These are phyloP conservation scores for Leccinum boreale DNA, from an alignment of 768 basidiomycete genomes.

Conservation along the genomic window DNA sequence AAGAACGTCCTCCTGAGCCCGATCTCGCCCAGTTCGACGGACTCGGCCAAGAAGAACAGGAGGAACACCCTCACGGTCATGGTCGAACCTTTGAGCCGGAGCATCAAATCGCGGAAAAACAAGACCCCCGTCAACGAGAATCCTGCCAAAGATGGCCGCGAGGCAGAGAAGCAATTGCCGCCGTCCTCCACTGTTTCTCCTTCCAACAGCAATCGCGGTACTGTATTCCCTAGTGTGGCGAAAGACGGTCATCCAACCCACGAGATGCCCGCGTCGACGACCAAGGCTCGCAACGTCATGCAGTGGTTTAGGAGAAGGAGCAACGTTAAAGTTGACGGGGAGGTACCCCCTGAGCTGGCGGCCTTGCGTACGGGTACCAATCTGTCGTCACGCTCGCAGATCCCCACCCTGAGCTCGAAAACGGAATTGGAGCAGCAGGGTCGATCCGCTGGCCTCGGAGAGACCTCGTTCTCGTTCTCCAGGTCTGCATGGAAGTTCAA, in stretches of 20 bases:
- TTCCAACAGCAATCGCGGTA: constrained; percentile 22
- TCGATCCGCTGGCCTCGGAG: constrained; percentile 21
- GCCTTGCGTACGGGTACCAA: constrained; percentile 20
- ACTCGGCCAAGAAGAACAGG: constrained; percentile 54
- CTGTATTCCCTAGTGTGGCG: constrained; percentile 25
- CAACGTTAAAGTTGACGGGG: constrained; percentile 38
- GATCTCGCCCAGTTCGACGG: constrained; percentile 23
- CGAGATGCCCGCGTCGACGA: constrained; percentile 68
- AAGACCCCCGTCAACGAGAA: constrained; percentile 32
- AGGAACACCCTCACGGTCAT: constrained; percentile 86
- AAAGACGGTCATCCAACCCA: constrained; percentile 26
- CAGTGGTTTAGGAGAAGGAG: constrained; percentile 91
- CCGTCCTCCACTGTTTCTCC: constrained; percentile 32
- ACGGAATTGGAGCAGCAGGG: constrained; percentile 18
- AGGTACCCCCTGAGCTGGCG: constrained; percentile 14
- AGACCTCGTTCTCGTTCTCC: constrained; percentile 35
- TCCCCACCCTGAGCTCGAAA: constrained; percentile 29
- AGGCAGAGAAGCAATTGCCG: constrained; percentile 33
- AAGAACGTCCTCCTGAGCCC: constrained; percentile 38
- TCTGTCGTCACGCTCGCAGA: constrained; percentile 28
- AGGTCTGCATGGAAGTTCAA: constrained; percentile 36
- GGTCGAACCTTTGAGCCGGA: constrained; percentile 71
- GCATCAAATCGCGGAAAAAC: constrained; percentile 35
- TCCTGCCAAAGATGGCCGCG: constrained; percentile 44
- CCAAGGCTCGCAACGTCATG: constrained; percentile 94